Evolutionary conservation across 805 yeast genomes (phyloP), one percentile per base, ranked within the genome.

Genomic region (Candida suzukii): DNA sequence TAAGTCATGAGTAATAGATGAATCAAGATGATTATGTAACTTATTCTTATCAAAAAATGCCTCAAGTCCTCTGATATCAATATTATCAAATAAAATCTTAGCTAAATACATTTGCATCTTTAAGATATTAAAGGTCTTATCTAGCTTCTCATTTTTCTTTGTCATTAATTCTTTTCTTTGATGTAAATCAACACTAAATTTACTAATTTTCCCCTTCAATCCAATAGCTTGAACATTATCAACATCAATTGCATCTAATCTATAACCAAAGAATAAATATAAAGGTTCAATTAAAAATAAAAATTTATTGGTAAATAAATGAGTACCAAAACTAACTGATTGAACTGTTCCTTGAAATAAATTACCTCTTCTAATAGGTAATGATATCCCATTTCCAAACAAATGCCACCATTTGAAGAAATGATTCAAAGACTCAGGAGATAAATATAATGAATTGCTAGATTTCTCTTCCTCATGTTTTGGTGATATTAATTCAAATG

Each of bases 401-500:
- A 85, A 69, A 27, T 65, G 66, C 90, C 95, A 88, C 97, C 97
- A 91, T 4, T 61, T 54, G 48, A 77, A 74, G 61, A 91, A 88
- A 43, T 76, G 82, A 14, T 63, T 54, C 48, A 90, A 66, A 0
- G 80, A 73, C 5, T 64, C 68, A 1, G 95, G 95, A 3, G 87
- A 70, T 35, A 91, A 62, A 55, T 88, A 93, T 35, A 86, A 69
- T 0, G 87, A 68, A 60, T 88, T 90, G 48, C 78, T 74, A 6
- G 31, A 24, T 14, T 30, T 36, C 7, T 46, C 41, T 7, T 40
- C 39, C 4, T 42, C 43, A 5, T 57, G 42, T 2, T 50, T 37
- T 13, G 66, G 60, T n/a, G 79, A 70, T 1, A 59, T 42, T 25
- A 80, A 64, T 0, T 73, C 57, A 29, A 83, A 62, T 0, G 86